Conservation (phyloP, 2,329 filamentous ascomycete species). For the Neurospora crassa region DNA sequence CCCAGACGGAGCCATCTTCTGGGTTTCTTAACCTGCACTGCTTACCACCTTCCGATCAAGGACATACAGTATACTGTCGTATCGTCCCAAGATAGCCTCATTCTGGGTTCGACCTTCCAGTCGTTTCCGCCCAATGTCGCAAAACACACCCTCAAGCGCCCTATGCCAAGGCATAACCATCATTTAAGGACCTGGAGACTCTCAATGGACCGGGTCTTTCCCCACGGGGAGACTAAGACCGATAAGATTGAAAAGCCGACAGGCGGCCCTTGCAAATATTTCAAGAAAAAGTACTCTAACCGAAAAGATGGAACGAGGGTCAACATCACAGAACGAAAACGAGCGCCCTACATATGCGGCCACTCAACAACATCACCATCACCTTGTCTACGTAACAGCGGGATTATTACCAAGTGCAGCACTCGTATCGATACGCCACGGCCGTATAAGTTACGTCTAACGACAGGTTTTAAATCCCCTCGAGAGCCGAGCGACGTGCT, state of each 20-base stretch:
- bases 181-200: not conserved
- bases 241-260: not conserved
- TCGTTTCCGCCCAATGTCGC: not conserved
- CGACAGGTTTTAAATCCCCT: not conserved
- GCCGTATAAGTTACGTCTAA: not conserved
- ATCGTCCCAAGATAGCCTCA: not conserved
- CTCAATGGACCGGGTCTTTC: not conserved
- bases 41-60: not conserved
- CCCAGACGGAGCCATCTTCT: not conserved
- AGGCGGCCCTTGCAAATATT: not conserved
- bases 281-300: not conserved
- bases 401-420: not conserved
- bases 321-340: not conserved
- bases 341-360: not conserved
- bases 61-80: not conserved
- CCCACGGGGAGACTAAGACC: not conserved
- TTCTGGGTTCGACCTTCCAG: not conserved
- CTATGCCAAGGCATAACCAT: not conserved
- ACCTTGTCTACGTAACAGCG: not conserved
- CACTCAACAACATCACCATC: not conserved
- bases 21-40: not conserved
- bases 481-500: not conserved
- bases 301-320: not conserved
- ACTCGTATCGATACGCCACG: not conserved
- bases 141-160: not conserved